Evolutionary conservation across 495 filamentous ascomycete species (phyloP), one percentile per base, ranked within the genome.

Genomic region (Ramalina intermedia): DNA sequence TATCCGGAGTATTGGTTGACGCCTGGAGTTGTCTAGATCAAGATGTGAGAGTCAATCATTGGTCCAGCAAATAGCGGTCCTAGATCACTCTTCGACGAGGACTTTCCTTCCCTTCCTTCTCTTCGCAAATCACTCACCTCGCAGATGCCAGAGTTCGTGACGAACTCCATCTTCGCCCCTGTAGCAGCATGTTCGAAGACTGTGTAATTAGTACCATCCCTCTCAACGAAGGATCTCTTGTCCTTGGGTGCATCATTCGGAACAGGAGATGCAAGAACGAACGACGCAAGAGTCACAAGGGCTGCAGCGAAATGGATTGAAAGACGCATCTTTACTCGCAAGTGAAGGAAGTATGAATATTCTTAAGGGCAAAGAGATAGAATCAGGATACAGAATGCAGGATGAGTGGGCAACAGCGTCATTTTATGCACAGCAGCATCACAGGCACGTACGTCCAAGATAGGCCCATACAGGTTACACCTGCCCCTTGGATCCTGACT

Each of bases 1-100:
- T 79, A 79, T 5, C 75, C 75, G 5, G 69, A 73, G 56, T 76
- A 74, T 53, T 75, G 71, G 37, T 73, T 76, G 2, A 76, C 72
- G 3, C 70, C 69, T 0, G 66, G 65, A 2, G 72, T 76, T 2
- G 70, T 76, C 55, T 33, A 33, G 29, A 33, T 13, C 29, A 33
- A 24, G 23, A 24, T 24, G 29, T 33, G 12, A 33, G 29, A 33
- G 29, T 33, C 29, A 33, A 13, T 33, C 12, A 2, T 3, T 6
- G 23, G 1, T 3, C 23, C 23, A 4, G 23, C 23, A 24, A 4
- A 24, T 3, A 24, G 23, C 0, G 23, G 23, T 24, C 23, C 23
- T 24, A 24, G 23, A 24, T 24, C 23, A 24, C 23, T 24, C 23
- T 24, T 24, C 23, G 23, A 24, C 23, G 23, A 24, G 23, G 23